phyloP scores from a whole-genome alignment of 306 rosid species.

The Quercus variabilis region DNA sequence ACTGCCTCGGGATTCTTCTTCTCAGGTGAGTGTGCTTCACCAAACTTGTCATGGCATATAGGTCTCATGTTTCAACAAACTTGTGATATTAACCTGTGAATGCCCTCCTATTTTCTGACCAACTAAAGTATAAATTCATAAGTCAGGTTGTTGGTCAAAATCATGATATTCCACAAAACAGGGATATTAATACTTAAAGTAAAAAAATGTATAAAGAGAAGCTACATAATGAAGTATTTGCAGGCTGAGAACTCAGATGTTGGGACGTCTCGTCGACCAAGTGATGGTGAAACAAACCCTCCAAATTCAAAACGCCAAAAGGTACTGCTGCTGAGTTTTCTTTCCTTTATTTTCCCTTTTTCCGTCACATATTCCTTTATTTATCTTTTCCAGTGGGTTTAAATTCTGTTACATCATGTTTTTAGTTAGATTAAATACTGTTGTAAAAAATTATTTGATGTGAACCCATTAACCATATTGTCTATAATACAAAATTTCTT shows the following conservation, averaged over 20 bases:
- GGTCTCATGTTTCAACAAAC: background rate
- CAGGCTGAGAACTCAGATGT: conserved; percentile 30
- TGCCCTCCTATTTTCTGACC: background rate
- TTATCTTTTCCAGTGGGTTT: no score
- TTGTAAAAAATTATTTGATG: no score
- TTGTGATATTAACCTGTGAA: background rate
- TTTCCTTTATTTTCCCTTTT: no score
- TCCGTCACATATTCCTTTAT: no score
- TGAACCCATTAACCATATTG: background rate
- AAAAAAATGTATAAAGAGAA: background rate
- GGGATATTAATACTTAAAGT: background rate
- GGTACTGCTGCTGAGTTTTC: conserved; percentile 21
- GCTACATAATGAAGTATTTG: background rate
- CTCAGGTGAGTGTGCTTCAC: conserved; percentile 46
- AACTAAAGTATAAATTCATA: background rate
- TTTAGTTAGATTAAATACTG: no score
- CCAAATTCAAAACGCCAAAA: conserved; percentile 53
- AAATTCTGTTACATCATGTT: no score
- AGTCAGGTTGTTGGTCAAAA: background rate
- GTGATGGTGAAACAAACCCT: conserved; percentile 30
- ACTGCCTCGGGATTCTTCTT: conserved; percentile 39
- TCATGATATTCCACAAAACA: background rate
- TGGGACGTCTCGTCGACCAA: conserved; percentile 38
- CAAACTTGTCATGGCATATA: background rate
- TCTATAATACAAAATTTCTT: background rate